Percentiles rank a stretch among this genome's conserved stretches.
Conservation (phyloP, 2,329 filamentous ascomycete genomes). For the Ilyonectria sp. region DNA sequence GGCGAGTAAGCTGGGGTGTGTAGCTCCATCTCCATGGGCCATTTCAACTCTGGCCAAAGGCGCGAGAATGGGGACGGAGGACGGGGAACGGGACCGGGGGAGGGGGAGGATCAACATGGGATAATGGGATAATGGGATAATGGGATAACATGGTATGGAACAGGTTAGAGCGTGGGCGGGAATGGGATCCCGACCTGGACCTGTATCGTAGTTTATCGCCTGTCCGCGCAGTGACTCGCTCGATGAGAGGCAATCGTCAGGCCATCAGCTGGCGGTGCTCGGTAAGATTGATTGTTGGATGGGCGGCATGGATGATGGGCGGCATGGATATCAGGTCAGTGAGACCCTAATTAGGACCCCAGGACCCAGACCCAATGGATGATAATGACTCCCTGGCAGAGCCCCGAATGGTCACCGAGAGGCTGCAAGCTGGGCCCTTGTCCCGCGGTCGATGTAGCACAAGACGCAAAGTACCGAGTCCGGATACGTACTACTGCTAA, state of each 20-base stretch:
- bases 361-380: constrained; percentile 5
- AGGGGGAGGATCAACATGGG: neutral
- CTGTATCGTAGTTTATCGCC: neutral
- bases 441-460: constrained; percentile 1
- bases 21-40: too few relatives aligned
- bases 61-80: neutral
- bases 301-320: constrained; percentile 15
- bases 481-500: neutral
- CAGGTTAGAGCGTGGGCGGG: neutral
- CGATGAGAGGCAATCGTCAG: constrained; percentile 22
- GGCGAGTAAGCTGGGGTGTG: neutral
- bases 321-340: neutral
- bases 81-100: neutral
- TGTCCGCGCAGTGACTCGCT: constrained; percentile 9
- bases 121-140: neutral
- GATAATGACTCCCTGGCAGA: constrained; percentile 11
- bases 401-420: constrained; percentile 31
- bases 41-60: too few relatives aligned
- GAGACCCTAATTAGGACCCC: neutral
- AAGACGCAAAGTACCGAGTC: neutral
- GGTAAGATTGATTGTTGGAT: constrained; percentile 4
- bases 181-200: neutral
- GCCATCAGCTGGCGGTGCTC: constrained; percentile 4
- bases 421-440: constrained; percentile 21
- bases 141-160: constrained; percentile 1